A percentile compares a stretch with the other conserved stretches of the same genome.
These are phyloP conservation scores for Trametes versicolor DNA, from an alignment of 1,284 basidiomycete genomes.

Conservation along the genomic window DNA sequence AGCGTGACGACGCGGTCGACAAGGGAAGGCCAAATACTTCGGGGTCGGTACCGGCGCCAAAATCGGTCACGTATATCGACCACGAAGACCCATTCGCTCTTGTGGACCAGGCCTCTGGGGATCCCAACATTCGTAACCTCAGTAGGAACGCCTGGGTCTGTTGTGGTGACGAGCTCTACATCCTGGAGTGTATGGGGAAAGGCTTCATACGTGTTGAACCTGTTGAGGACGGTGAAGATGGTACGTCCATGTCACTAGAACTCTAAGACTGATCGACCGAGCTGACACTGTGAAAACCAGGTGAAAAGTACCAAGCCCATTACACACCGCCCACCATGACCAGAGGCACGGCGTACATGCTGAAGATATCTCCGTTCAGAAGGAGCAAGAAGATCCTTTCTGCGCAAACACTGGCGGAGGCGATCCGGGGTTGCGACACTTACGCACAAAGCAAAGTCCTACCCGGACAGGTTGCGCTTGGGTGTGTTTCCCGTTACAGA, in stretches of 20 bases:
- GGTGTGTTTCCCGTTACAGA: constrained; percentile 49
- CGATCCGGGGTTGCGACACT: constrained; percentile 75
- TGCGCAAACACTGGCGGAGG: constrained; percentile 62
- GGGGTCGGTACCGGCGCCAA: constrained; percentile 62
- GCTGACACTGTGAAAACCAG: constrained; percentile 7
- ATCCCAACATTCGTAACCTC: constrained; percentile 60
- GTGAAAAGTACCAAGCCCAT: constrained; percentile 53
- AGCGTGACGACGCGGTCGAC: constrained; percentile 20
- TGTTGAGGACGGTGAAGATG: constrained; percentile 47
- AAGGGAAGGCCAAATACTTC: constrained; percentile 29
- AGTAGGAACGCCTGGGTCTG: constrained; percentile 82
- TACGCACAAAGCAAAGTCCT: constrained; percentile 67
- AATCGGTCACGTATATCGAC: constrained; percentile 81
- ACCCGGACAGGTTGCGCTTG: constrained; percentile 54
- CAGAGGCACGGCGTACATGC: constrained; percentile 52
- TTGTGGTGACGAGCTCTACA: constrained; percentile 78
- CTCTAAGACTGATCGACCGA: constrained; percentile 36
- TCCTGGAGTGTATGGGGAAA: constrained; percentile 82
- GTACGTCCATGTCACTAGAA: constrained; percentile 39
- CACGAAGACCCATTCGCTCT: constrained; percentile 83
- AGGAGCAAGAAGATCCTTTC: constrained; percentile 63
- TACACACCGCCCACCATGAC: constrained; percentile 66
- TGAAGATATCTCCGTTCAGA: constrained; percentile 65
- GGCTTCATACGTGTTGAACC: constrained; percentile 81
- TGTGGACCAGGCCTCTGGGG: constrained; percentile 59